Evolutionary conservation across 352 stramenopile species (phyloP).

Genomic region (Globisporangium paddicum): DNA sequence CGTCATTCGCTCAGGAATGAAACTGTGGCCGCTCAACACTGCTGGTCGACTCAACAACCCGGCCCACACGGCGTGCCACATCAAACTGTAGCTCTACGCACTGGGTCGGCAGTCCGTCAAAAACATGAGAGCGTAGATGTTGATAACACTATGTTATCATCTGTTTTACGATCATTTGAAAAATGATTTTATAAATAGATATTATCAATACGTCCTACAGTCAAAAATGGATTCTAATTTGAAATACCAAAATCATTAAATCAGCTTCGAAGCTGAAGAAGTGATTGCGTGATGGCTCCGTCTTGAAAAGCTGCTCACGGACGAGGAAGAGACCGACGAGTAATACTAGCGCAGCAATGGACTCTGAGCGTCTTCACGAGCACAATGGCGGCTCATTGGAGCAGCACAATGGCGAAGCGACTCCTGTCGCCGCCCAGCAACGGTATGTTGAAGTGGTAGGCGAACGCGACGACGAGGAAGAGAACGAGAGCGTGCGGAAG

Average conservation of each 20-base stretch:
- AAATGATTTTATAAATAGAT: no score
- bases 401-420: not conserved
- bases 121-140: no score
- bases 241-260: not conserved
- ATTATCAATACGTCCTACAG: no score
- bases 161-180: no score
- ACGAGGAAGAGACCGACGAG: not conserved
- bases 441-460: not conserved
- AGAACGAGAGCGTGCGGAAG: slow-evolving; percentile 4
- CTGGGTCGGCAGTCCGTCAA: not conserved
- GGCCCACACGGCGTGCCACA: not conserved
- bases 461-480: not conserved
- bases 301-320: not conserved
- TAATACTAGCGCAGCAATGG: slow-evolving; percentile 1
- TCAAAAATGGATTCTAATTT: not conserved
- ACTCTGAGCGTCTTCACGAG: not conserved
- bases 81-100: not conserved
- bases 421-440: not conserved
- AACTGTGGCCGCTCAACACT: not conserved
- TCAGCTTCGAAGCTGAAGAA: not conserved
- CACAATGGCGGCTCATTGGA: not conserved
- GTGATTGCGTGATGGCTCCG: not conserved
- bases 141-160: no score
- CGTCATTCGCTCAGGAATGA: not conserved
- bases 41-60: slow-evolving; percentile 1